Evolutionary conservation across 2,329 filamentous ascomycete genomes (phyloP), one percentile per base, ranked within the genome.

Genomic region (Amesomyces nigricolor): DNA sequence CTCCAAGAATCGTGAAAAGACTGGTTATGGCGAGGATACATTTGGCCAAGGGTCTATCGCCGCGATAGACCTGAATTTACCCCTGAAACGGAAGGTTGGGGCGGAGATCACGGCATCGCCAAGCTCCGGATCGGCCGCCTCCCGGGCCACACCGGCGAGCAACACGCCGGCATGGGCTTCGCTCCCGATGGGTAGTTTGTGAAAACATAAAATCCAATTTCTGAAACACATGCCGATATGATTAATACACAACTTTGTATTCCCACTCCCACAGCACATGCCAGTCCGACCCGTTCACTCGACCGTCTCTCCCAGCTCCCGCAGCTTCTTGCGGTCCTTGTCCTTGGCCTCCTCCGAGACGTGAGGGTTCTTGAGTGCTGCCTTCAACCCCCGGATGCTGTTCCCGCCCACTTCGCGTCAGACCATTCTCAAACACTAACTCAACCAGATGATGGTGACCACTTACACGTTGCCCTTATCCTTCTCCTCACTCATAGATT

Each of bases 271-370:
- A 16, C 8, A 13, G 4, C 3, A 29, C 35, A 38, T 32, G 6
- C 5, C n/a, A 8, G 11, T 7, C 30, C 37, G 5, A 17, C 17
- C n/a, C 2, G 1, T 11, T 51, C 10, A 62, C 10, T 61, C 53
- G 2, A 55, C 43, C 7, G 53, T 30, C 57, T 64, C 62, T 29
- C 63, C 62, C 51, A 65, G 17, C 1, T 62, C 61, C 8, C 47
- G 47, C 47, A 65, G 40, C 45, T 61, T 64, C 60, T 64, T 57
- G 19, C 62, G 58, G 40, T 65, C 62, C 37, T 51, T 54, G 26
- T 64, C 60, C 53, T 65, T 64, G 10, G 63, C 63, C 44, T 61
- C 59, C 35, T 65, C 62, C 43, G 63, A 65, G 2, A 64, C 63
- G 39, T 63, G 51, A 4, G 63, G 62, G 38, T 65, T 65, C 42